Evolutionary conservation across 2,329 filamentous ascomycete species (phyloP).

Genomic region (Aspergillus aculeatinus): DNA sequence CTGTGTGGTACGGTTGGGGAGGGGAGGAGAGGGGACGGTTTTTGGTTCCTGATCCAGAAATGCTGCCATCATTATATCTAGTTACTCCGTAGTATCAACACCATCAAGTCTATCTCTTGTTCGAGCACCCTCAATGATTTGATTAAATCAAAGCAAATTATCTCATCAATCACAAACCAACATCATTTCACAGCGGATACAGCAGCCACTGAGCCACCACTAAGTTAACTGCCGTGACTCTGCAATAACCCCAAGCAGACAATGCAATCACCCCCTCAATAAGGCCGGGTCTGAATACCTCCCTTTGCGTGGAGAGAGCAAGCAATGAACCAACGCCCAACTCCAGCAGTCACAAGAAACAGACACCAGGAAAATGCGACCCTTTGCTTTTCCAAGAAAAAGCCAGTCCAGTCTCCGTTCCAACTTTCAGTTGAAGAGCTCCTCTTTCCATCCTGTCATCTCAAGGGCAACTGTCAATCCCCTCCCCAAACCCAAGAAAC

Average conservation of each 20-base stretch:
- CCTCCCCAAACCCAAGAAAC: background rate
- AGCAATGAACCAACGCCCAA: no score
- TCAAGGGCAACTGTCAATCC: background rate
- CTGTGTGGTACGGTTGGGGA: no score
- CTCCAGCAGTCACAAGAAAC: no score
- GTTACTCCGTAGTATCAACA: no score
- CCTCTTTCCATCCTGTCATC: constrained; percentile 7
- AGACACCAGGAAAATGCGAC: background rate
- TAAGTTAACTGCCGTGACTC: background rate
- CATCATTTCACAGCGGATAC: background rate
- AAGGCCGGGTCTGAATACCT: background rate
- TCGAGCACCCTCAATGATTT: background rate
- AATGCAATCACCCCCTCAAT: background rate
- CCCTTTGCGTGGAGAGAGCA: no score
- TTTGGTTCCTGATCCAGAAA: background rate
- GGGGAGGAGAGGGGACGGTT: background rate
- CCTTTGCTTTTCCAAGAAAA: background rate
- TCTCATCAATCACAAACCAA: constrained; percentile 7
- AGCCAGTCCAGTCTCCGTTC: background rate
- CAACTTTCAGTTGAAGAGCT: background rate
- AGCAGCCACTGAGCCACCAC: background rate
- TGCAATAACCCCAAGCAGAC: background rate
- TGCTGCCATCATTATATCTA: no score
- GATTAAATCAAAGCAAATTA: background rate
- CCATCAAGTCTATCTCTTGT: background rate